Evolutionary conservation across 345 rosid genomes (phyloP), one percentile per base, ranked within the genome.

Genomic region (Salix purpurea): DNA sequence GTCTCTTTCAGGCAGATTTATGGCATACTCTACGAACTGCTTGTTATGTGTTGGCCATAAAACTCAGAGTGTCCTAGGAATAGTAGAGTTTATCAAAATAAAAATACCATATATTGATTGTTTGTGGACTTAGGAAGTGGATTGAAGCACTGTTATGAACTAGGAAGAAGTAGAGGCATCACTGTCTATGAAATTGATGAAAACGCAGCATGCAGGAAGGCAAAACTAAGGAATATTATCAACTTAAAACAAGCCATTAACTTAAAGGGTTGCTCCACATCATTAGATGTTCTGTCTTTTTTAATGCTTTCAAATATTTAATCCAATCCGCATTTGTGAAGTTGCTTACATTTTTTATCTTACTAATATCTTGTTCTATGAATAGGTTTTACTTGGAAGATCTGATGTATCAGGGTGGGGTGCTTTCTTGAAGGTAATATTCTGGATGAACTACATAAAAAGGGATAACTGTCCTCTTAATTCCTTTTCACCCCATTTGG

Each of bases 361-460:
- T 56, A 40, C 37, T 54, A 16, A 12, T 42, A 24, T 34, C 28
- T 78, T 52, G 54, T 9, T 61, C 70, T 36, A 32, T 74, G 74
- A 82, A 64, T 91, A 96, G 98, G 99, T 96, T 76, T 88, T 96
- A 81, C 97, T 96, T 52, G 99, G 99, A 81, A 90, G 85, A 83
- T 96, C 99, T n/a, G 95, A 96, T 84, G 90, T 96, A 67, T 96
- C 99, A 75, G 99, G 99, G 30, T 96, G 99, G 99, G 99, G 99
- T 84, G 99, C 99, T 77, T 96, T 96, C 87, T 84, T 96, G 84
- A 96, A 96, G 97, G 99, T 96, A 87, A 62, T 50, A 30, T 15
- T 72, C 56, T 7, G 26, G 76, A 80, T 76, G 60, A 48, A 65
- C 65, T 34, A 8, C 69, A 36, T 60, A 70, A 16, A 18, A n/a